phyloP scores from a whole-genome alignment of 768 basidiomycete genomes.

The Hirschioporus abietinus region DNA sequence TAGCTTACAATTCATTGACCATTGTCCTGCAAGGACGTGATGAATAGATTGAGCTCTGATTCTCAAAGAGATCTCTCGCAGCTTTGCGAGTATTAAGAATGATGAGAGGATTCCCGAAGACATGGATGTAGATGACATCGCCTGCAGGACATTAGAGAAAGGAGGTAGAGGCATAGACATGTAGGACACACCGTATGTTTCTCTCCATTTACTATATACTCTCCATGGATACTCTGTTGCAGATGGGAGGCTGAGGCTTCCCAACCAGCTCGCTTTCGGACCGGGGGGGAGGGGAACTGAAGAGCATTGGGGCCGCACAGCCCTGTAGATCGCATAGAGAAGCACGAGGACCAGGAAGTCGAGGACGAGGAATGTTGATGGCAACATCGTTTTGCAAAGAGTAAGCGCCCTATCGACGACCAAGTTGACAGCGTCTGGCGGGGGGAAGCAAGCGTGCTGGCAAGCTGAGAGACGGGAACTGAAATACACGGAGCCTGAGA shows the following conservation, averaged over 20 bases:
- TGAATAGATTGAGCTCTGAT: slow-evolving; percentile 39
- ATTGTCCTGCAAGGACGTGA: slow-evolving; percentile 37
- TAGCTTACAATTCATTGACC: slow-evolving; percentile 37
- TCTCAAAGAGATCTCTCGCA: slow-evolving; percentile 41
- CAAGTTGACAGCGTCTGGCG: neutral
- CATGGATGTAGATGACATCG: slow-evolving; percentile 39
- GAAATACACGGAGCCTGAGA: neutral
- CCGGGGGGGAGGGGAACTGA: slow-evolving; percentile 32
- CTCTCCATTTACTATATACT: slow-evolving; percentile 40
- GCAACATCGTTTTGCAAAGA: neutral
- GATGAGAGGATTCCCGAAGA: slow-evolving; percentile 42
- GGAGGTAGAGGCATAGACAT: slow-evolving; percentile 6
- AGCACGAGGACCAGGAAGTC: neutral
- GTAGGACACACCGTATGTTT: slow-evolving; percentile 32
- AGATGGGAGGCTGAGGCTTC: slow-evolving; percentile 28
- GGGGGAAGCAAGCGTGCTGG: neutral
- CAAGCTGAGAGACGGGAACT: neutral
- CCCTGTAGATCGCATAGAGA: neutral
- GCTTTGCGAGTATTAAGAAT: slow-evolving; percentile 39
- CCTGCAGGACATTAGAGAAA: slow-evolving; percentile 25
- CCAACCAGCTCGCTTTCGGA: slow-evolving; percentile 34
- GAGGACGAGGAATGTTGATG: neutral
- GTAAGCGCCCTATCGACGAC: neutral
- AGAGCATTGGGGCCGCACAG: neutral
- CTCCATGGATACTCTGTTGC: slow-evolving; percentile 33